A percentile compares a stretch with the other conserved stretches of the same genome.
phyloP scores from a whole-genome alignment of 2,329 filamentous ascomycete species.

The Clonostachys sp. region DNA sequence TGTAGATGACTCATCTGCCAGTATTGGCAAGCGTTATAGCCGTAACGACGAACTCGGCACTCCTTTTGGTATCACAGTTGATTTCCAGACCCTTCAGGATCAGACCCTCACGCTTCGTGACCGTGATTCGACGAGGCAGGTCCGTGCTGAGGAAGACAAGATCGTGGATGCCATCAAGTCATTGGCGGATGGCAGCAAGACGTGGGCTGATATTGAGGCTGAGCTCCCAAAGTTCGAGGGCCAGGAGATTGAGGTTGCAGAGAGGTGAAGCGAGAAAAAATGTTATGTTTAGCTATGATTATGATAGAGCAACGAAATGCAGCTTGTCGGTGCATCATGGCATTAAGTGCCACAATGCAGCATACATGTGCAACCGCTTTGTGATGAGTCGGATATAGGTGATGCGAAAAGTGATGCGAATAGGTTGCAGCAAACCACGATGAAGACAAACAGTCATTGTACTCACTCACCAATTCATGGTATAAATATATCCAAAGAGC shows the following conservation, averaged over 20 bases:
- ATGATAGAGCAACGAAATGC: no score
- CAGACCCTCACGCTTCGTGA: constrained; percentile 83
- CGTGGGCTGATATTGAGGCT: constrained; percentile 64
- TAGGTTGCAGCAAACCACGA: no score
- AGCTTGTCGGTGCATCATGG: no score
- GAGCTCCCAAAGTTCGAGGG: constrained; percentile 82
- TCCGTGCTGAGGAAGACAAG: constrained; percentile 75
- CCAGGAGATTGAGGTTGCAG: constrained; percentile 54
- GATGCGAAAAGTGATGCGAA: no score
- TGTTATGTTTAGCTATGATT: background rate
- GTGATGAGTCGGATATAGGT: no score
- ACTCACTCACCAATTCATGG: no score
- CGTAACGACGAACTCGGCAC: constrained; percentile 96
- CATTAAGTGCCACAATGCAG: no score
- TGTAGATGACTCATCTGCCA: constrained; percentile 85
- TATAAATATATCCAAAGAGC: no score
- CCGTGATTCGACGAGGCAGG: constrained; percentile 85
- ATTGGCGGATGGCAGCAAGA: constrained; percentile 41
- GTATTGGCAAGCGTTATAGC: constrained; percentile 91
- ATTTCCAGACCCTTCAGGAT: constrained; percentile 93
- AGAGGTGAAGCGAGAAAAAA: constrained; percentile 13
- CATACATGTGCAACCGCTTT: no score
- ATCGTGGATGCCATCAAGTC: constrained; percentile 72
- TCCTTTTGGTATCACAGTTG: constrained; percentile 87
- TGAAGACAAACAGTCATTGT: no score